Base-by-base conservation (phyloP, 306 rosid species). In the Fagus crenata region DNA sequence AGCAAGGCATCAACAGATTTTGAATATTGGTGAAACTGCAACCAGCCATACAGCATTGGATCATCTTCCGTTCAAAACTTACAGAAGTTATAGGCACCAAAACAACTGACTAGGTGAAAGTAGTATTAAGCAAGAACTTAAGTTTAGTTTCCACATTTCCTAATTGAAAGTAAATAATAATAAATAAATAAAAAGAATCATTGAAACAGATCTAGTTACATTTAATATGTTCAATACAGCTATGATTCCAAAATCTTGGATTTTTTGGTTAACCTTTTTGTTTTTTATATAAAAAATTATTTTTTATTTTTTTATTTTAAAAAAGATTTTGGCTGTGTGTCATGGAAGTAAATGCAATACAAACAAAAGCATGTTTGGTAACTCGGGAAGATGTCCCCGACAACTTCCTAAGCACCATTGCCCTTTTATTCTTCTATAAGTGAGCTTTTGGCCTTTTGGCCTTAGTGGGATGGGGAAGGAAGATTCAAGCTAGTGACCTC, bases 11-110 rank as follows among this genome's bases (percentile, higher is more conserved):
- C 67, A 17, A 83, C 41, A 14, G 75, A 65, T 15, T 68, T 81
- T 61, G 69, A 31, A 32, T 86, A 83, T 6, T 67, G 73, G 61
- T 68, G 60, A 77, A 80, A 81, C 89, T 86, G 87, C 85, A 80
- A 73, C 46, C 72, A 63, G 53, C 35, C 69, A 70, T n/a, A n/a
- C n/a, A 36, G 18, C 69, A 35, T 63, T 63, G 43, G 69, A 63
- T n/a, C 8, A 63, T 63, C 17, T 33, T 63, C 69, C 33, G 5
- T 63, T 63, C 69, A 63, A 63, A 39, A 63, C 36, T 2, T 63
- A 63, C 13, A 33, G 11, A 14, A 36, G 18, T 35, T 36, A 15
- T 12, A 35, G 39, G 8, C 5, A 58, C 64, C 9, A 63, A 63
- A 35, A 2, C 69, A 63, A 31, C 67, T 4, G 67, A 60, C 67